Evolutionary conservation across 768 basidiomycete species (phyloP).

Genomic region (Psilocybe subaeruginosa): DNA sequence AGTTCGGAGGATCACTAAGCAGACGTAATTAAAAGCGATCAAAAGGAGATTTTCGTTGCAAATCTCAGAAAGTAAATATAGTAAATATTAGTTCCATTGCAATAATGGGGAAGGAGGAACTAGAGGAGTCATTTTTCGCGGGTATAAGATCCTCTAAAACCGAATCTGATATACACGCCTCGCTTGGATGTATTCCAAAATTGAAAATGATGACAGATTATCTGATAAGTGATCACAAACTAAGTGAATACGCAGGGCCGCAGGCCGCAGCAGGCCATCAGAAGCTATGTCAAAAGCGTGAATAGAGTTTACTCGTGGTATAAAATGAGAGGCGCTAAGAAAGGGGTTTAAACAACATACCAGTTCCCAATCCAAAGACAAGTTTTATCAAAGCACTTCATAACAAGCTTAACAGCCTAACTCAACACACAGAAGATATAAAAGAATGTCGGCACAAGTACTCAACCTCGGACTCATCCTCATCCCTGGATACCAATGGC

Average conservation of each 20-base stretch:
- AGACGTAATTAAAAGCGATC: too few species aligned
- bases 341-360: background rate
- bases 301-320: too few species aligned
- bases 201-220: background rate
- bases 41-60: too few species aligned
- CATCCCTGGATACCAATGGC: slow-evolving; percentile 17
- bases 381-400: background rate
- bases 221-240: background rate
- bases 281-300: too few species aligned
- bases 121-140: background rate
- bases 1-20: too few species aligned
- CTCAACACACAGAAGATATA: background rate
- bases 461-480: slow-evolving; percentile 17
- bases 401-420: background rate
- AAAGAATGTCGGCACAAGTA: background rate
- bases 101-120: background rate
- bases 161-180: background rate
- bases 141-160: background rate
- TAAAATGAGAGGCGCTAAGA: background rate
- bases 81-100: too few species aligned
- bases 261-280: too few species aligned
- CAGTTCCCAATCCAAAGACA: background rate
- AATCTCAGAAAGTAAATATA: too few species aligned
- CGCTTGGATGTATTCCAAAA: too few species aligned
- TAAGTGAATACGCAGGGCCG: background rate